A percentile compares a stretch with the other conserved stretches of the same genome.
These are phyloP conservation scores for Blastocystis sp. DNA, from an alignment of 352 stramenopile genomes.

Conservation along the genomic window DNA sequence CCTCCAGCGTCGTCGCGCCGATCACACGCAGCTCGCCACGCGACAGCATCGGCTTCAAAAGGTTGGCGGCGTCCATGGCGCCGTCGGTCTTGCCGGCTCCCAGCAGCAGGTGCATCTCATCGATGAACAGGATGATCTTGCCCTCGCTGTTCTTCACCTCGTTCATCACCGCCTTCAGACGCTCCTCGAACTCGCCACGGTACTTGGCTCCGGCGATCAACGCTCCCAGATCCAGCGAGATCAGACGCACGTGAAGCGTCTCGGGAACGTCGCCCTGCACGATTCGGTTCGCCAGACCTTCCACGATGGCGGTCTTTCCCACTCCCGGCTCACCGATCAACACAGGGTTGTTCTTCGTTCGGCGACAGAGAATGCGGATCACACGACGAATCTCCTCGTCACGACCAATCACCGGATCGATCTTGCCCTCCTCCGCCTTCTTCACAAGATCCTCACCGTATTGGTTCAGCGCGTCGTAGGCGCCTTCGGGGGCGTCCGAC, in stretches of 20 bases:
- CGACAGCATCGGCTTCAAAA: constrained; percentile 92
- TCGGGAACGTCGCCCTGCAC: constrained; percentile 86
- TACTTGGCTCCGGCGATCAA: constrained; percentile 92
- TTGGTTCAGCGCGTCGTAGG: constrained; percentile 78
- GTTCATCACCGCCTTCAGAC: constrained; percentile 84
- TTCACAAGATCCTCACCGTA: constrained; percentile 86
- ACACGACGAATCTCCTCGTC: constrained; percentile 88
- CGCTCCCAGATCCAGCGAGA: constrained; percentile 86
- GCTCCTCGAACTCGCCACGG: constrained; percentile 93
- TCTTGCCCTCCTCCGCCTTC: constrained; percentile 79
- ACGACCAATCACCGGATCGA: constrained; percentile 91
- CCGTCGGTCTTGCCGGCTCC: constrained; percentile 78
- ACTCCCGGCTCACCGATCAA: constrained; percentile 87
- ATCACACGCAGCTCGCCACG: constrained; percentile 87
- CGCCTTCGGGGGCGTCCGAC: constrained; percentile 72
- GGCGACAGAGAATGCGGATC: constrained; percentile 84
- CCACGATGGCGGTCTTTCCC: constrained; percentile 84
- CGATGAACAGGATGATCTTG: constrained; percentile 95
- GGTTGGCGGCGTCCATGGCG: constrained; percentile 90
- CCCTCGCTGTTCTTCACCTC: constrained; percentile 80
- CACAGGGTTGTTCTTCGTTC: constrained; percentile 93
- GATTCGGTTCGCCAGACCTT: constrained; percentile 88
- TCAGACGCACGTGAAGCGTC: constrained; percentile 73
- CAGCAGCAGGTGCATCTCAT: constrained; percentile 90
- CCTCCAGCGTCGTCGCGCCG: constrained; percentile 88